Base-by-base conservation (phyloP, 441 rosid genomes). In the Melastoma candidum region DNA sequence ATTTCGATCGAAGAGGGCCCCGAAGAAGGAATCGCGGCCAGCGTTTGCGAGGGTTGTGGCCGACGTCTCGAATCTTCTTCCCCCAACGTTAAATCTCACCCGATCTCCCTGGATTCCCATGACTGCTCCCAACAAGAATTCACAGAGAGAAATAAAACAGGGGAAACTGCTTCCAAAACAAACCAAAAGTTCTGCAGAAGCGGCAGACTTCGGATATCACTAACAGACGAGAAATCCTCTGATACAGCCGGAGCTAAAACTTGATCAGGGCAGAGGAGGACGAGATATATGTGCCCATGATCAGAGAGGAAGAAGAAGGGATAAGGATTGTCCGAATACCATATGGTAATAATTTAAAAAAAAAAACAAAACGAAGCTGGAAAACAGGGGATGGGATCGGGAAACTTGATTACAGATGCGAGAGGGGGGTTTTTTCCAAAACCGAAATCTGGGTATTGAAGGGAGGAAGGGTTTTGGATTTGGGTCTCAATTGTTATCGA, bases 11-110 rank as follows among this genome's bases (percentile, higher is more conserved):
- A 29, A 29, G 7, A 3, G 3, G 36, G 22, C 22, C 7, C 36
- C 36, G 7, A 29, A 29, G 36, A 29, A 29, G 36, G 36, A 29
- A 6, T 6, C 36, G 36, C 36, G 36, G 36, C 36, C 5, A 3
- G 36, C 7, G 36, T 29, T 29, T 3, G 36, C 36, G 7, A 29
- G 36, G 36, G 36, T 88, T 41, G 97, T 88, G 6, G 94, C 70
- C 13, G 98, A 83, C n/a, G 95, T 88, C 58, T 92, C 90, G 65
- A 92, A 92, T 51, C 74, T 47, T 72, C 84, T 71, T 43, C 98
- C 98, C 43, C 98, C 94, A 1, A 88, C 97, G 68, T 88, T 87
- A 83, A 92, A 74, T 68, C 76, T 76, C 50, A 92, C 59, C 59
- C 82, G 63, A 67, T 92, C 98, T 55, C 75, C 81, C 54, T 76